Conservation (phyloP, 1,139 yeast species). For the Candida labiduridarum region DNA sequence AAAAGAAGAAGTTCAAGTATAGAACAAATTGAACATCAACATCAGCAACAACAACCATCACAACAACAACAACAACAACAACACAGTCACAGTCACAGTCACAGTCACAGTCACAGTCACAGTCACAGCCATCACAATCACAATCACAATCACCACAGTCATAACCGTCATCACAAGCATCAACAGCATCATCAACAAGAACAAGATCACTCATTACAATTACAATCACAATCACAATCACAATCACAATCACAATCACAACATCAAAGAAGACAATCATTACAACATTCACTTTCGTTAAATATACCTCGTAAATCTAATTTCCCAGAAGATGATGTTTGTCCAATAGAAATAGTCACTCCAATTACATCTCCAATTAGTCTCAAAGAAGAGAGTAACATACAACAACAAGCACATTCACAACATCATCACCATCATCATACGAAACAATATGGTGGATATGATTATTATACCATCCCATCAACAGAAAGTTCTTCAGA, state of each 20-base stretch:
- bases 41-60: neutral
- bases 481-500: constrained; percentile 9
- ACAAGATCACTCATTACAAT: neutral
- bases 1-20: constrained; percentile 1
- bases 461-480: constrained; percentile 18
- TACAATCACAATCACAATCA: neutral
- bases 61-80: neutral
- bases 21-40: neutral
- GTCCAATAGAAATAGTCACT: constrained; percentile 1
- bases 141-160: neutral
- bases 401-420: neutral
- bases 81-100: neutral
- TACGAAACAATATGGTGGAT: constrained; percentile 8
- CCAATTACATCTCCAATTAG: neutral
- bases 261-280: neutral
- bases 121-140: neutral
- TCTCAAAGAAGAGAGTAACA: neutral
- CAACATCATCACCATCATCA: constrained; percentile 6
- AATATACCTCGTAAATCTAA: neutral
- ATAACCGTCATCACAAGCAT: neutral
- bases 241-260: too few relatives aligned
- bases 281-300: constrained; percentile 1
- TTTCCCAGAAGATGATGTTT: neutral
- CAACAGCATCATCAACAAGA: neutral
- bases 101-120: neutral